phyloP scores from a whole-genome alignment of 495 filamentous ascomycete genomes.

The Viridothelium virens region DNA sequence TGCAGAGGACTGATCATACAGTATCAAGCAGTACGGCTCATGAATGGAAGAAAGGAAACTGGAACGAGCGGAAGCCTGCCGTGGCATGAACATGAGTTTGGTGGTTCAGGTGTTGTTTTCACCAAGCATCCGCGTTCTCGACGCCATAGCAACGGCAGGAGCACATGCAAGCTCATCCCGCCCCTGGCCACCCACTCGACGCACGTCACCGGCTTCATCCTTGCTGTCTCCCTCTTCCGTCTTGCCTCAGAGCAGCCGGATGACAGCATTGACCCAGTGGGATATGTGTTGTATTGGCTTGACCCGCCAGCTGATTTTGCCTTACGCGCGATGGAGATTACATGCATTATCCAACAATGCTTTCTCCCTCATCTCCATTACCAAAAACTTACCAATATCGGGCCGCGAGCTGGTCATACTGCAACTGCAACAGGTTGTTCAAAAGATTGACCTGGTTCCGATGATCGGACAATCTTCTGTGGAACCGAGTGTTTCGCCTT shows the following conservation, averaged over 20 bases:
- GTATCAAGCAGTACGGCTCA: neutral
- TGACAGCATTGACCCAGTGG: too few species aligned
- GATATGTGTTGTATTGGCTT: too few species aligned
- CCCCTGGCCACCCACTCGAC: neutral
- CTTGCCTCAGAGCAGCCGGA: neutral
- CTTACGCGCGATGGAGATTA: too few species aligned
- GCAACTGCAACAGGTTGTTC: too few species aligned
- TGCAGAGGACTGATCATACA: neutral
- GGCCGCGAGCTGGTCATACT: too few species aligned
- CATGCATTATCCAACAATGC: too few species aligned
- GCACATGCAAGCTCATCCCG: neutral
- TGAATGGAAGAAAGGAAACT: neutral
- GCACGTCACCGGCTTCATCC: neutral
- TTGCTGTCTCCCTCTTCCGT: neutral
- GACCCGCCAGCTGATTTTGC: too few species aligned
- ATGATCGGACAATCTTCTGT: too few species aligned
- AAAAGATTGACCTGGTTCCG: too few species aligned
- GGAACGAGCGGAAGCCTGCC: neutral
- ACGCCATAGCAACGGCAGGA: slow-evolving; percentile 10
- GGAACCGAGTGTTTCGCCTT: too few species aligned
- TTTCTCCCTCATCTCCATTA: too few species aligned
- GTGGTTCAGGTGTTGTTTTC: slow-evolving; percentile 10
- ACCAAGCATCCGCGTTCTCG: slow-evolving; percentile 6
- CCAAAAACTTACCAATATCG: too few species aligned
- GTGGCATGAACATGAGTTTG: slow-evolving; percentile 3